These are phyloP conservation scores for Xerocomus cyaneibrunnescens DNA, from an alignment of 1,284 basidiomycete genomes.

Conservation along the genomic window DNA sequence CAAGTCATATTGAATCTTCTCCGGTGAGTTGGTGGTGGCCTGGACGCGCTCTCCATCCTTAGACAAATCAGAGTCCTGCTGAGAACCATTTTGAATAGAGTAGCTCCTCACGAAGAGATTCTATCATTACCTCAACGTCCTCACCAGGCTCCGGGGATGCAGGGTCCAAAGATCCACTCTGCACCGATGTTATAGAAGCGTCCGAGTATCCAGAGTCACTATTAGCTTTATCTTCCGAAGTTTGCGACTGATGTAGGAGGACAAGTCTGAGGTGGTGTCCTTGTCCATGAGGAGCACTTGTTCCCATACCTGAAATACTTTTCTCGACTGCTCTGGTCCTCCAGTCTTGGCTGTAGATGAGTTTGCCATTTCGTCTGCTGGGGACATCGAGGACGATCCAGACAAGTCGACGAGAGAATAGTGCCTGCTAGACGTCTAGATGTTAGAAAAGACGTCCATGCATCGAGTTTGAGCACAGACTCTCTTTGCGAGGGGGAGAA, in stretches of 20 bases:
- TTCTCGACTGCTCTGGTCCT: neutral
- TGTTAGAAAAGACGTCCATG: too few species aligned
- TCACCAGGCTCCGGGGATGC: too few species aligned
- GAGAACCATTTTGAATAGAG: neutral
- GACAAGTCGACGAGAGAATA: neutral
- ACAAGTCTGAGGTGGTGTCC: neutral
- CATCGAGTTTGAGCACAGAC: neutral
- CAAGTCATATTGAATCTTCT: neutral
- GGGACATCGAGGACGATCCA: too few species aligned
- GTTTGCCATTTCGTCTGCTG: too few species aligned
- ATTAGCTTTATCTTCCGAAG: neutral
- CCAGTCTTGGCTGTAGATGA: too few species aligned
- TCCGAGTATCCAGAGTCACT: neutral
- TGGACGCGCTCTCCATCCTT: neutral
- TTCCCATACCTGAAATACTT: neutral
- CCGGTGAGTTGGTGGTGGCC: neutral
- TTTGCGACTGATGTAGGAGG: neutral
- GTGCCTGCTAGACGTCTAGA: neutral
- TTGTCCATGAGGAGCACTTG: neutral
- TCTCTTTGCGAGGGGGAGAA: neutral
- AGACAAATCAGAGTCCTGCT: neutral
- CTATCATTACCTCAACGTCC: neutral
- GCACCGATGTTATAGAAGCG: neutral
- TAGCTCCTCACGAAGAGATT: neutral
- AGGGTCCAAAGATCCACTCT: neutral